Conservation (phyloP, 2,329 filamentous ascomycete genomes). For the Ophiostoma pallidulum region DNA sequence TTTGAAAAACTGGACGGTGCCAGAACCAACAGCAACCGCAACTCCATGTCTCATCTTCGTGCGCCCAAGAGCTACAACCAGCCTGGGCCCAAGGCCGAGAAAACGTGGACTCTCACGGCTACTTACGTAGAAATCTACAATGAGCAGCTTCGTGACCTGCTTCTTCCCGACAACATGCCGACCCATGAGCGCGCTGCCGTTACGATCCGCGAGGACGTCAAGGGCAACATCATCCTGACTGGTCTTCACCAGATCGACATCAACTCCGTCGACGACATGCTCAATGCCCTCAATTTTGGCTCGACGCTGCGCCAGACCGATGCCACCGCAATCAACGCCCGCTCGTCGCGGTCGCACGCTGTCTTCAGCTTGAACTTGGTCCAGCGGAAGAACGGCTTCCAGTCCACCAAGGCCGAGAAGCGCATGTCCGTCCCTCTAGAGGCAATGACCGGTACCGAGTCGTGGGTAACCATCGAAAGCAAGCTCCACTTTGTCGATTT, state of each 20-base stretch:
- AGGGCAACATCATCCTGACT: constrained; percentile 88
- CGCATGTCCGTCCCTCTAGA: constrained; percentile 81
- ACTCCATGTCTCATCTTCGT: constrained; percentile 67
- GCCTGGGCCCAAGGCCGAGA: constrained; percentile 46
- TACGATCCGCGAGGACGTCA: constrained; percentile 88
- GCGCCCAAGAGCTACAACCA: constrained; percentile 71
- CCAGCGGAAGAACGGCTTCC: constrained; percentile 61
- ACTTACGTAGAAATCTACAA: constrained; percentile 99
- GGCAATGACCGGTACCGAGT: constrained; percentile 59
- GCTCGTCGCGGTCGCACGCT: constrained; percentile 93
- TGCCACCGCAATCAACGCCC: constrained; percentile 92
- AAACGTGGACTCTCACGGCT: constrained; percentile 83
- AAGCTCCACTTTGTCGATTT: constrained; percentile 98
- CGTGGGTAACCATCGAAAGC: constrained; percentile 82
- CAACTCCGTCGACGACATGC: constrained; percentile 82
- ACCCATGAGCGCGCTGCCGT: constrained; percentile 64
- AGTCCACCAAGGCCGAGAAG: constrained; percentile 57
- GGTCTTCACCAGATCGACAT: constrained; percentile 82
- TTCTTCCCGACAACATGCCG: constrained; percentile 66
- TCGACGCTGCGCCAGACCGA: constrained; percentile 94
- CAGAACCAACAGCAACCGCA: constrained; percentile 41
- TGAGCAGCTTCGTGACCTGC: constrained; percentile 82
- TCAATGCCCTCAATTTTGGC: constrained; percentile 82
- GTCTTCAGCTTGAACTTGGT: constrained; percentile 93
- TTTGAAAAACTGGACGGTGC: constrained; percentile 75